phyloP scores from a whole-genome alignment of 108 stramenopile species.

The Cyclotella cryptica region DNA sequence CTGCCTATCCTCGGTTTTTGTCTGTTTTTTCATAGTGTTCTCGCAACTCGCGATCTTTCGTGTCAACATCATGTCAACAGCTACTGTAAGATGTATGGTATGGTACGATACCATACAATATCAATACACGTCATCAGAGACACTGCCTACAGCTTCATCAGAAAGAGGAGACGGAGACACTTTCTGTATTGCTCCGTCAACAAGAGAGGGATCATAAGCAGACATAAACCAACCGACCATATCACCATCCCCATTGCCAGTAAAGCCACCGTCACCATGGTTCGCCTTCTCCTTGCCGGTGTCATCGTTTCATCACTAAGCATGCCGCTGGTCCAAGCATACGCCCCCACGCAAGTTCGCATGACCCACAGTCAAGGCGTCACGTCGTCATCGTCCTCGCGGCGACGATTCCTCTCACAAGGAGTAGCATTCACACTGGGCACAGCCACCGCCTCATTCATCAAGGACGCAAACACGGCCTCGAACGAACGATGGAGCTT shows the following conservation, averaged over 20 bases:
- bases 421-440: conserved; percentile 15
- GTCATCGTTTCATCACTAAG: not conserved
- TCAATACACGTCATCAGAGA: too few relatives aligned
- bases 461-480: not conserved
- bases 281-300: not conserved
- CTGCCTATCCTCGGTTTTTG: too few relatives aligned
- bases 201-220: too few relatives aligned
- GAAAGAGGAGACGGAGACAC: too few relatives aligned
- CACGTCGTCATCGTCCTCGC: not conserved
- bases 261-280: not conserved
- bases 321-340: not conserved
- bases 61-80: not conserved
- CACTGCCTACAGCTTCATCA: too few relatives aligned
- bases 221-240: not conserved
- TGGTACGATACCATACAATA: too few relatives aligned
- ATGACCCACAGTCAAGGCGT: not conserved
- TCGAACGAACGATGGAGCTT: not conserved
- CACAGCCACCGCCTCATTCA: conserved; percentile 5
- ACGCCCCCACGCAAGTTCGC: not conserved
- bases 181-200: too few relatives aligned
- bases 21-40: too few relatives aligned
- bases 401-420: conserved; percentile 3
- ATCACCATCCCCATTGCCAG: not conserved
- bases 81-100: too few relatives aligned
- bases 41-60: not conserved